A percentile compares a stretch with the other conserved stretches of the same genome.
These are phyloP conservation scores for Phytophthora cajani DNA, from an alignment of 352 stramenopile genomes.

Conservation along the genomic window DNA sequence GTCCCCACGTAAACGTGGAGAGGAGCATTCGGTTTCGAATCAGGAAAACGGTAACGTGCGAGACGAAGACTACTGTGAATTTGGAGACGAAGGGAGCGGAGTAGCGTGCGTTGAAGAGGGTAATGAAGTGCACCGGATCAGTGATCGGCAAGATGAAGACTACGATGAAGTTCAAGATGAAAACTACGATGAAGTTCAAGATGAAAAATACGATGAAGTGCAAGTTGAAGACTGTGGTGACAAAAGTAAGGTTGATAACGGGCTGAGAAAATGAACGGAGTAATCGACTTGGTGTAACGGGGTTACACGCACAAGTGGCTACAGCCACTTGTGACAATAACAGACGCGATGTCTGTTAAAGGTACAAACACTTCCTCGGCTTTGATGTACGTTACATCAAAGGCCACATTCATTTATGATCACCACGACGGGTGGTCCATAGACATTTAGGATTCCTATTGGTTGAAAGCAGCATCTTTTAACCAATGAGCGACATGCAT, in stretches of 20 bases:
- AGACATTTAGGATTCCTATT: too few relatives aligned
- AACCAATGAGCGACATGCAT: too few relatives aligned
- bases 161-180: too few relatives aligned
- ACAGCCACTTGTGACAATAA: too few relatives aligned
- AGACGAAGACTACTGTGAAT: background rate
- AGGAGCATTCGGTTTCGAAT: background rate
- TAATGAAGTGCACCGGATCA: background rate
- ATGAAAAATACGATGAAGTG: background rate
- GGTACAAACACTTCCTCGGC: too few relatives aligned
- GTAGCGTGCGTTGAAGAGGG: background rate
- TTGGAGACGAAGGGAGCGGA: background rate
- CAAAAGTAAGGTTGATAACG: background rate
- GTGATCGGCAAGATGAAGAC: background rate
- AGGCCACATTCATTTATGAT: too few relatives aligned
- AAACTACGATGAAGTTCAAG: too few relatives aligned
- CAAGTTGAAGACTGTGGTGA: background rate
- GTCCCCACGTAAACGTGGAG: background rate
- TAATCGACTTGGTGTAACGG: background rate
- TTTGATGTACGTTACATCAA: too few relatives aligned
- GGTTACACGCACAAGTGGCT: too few relatives aligned
- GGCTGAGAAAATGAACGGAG: background rate
- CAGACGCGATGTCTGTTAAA: too few relatives aligned
- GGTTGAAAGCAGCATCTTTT: too few relatives aligned
- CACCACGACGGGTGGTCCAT: too few relatives aligned
- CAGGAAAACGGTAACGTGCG: background rate